Base-by-base conservation (phyloP, 208 protist genomes). In the Trypanosoma avium region DNA sequence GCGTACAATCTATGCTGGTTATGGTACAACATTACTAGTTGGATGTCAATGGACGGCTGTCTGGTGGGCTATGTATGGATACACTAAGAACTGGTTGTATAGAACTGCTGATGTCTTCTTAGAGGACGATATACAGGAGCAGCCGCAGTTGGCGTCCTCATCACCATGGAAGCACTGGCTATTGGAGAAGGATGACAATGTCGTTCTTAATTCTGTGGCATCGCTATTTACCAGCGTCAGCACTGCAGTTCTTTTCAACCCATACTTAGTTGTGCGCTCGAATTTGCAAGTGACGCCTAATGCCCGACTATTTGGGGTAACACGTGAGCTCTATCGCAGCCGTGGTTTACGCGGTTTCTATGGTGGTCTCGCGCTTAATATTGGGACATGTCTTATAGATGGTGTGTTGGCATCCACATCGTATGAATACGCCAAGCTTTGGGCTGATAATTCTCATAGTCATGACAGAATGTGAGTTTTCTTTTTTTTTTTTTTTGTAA, bases 361-460 rank as follows among this genome's bases (percentile, higher is more conserved):
- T 67, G 80, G 77, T 32, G 88, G 88, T 0, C 48, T 90, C 26
- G 56, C 64, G 35, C 76, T 94, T 24, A 94, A 75, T 48, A 73
- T 92, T 26, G 74, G 69, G 42, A 73, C 88, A 30, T 92, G 83
- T 54, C 68, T 90, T 24, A 54, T 92, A 45, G 88, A 94, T 40
- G 88, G 88, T 10, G 75, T 75, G 26, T 73, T 92, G 48, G 82
- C 88, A 13, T 92, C 85, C 0, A 85, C 76, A 24, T 86, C 80
- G 19, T 94, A 94, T 79, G 88, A 94, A 69, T 94, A 89, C 63
- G 88, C 88, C 42, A 92, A 91, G 68, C 63, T 94, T 45, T 94
- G 84, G 83, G 54, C 88, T 0, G 88, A 94, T 26, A 47, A 49
- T 26, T 47, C n/a, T 30, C 48, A 61, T 22, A 29, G 46, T 27